A percentile compares a stretch with the other conserved stretches of the same genome.
These are phyloP conservation scores for Hyphodiscus hymeniophilus DNA, from an alignment of 495 filamentous ascomycete species.

Conservation along the genomic window DNA sequence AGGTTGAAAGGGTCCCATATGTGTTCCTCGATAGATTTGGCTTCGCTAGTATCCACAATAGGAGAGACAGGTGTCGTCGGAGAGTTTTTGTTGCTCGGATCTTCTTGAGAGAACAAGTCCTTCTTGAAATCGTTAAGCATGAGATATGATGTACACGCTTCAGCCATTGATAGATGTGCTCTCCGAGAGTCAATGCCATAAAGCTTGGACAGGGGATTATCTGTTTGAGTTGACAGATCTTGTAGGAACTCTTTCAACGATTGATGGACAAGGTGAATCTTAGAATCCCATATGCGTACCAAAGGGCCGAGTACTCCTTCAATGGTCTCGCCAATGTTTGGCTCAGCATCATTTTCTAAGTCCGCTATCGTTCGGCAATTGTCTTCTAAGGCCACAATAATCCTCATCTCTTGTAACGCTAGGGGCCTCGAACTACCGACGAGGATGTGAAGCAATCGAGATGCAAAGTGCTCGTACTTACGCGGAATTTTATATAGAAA, in stretches of 20 bases:
- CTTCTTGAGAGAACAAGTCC: slow-evolving; percentile 10
- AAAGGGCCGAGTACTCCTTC: slow-evolving; percentile 17
- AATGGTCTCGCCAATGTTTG: slow-evolving; percentile 13
- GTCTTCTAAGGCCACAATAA: slow-evolving; percentile 11
- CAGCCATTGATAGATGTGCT: slow-evolving; percentile 2
- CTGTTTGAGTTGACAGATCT: neutral
- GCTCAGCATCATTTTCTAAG: slow-evolving; percentile 5
- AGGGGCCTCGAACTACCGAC: slow-evolving; percentile 15
- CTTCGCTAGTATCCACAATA: neutral
- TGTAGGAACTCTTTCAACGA: slow-evolving; percentile 21
- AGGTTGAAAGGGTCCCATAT: slow-evolving; percentile 8
- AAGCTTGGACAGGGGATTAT: neutral
- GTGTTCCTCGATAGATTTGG: neutral
- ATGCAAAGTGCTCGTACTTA: slow-evolving; percentile 3
- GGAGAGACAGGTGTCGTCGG: neutral
- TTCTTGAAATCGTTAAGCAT: slow-evolving; percentile 16
- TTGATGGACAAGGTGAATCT: slow-evolving; percentile 19
- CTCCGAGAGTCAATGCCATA: neutral
- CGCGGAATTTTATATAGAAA: slow-evolving; percentile 12
- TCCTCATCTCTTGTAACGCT: slow-evolving; percentile 15
- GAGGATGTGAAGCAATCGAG: slow-evolving; percentile 15
- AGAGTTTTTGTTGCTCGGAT: neutral
- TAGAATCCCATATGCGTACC: slow-evolving; percentile 14
- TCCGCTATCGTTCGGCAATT: neutral
- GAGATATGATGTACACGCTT: slow-evolving; percentile 18